A percentile compares a stretch with the other conserved stretches of the same genome.
These are phyloP conservation scores for Teunomyces stri DNA, from an alignment of 805 yeast genomes.

Conservation along the genomic window DNA sequence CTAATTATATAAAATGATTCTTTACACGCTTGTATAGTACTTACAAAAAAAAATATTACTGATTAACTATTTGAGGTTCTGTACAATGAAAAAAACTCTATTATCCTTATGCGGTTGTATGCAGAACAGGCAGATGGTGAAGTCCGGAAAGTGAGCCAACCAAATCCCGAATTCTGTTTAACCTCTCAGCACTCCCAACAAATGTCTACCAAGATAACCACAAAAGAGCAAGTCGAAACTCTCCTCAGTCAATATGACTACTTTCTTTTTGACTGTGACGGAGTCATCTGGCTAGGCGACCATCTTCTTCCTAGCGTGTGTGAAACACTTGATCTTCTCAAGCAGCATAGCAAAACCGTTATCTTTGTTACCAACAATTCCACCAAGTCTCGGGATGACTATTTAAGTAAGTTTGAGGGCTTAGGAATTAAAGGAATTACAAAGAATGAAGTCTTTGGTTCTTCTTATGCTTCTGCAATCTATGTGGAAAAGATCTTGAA, in stretches of 20 bases:
- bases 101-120: background rate
- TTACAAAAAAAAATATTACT: background rate
- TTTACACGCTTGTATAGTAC: background rate
- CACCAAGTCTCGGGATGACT: constrained; percentile 79
- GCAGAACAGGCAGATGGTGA: background rate
- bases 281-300: constrained; percentile 92
- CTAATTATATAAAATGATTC: constrained; percentile 2
- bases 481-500: constrained; percentile 75
- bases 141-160: background rate
- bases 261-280: constrained; percentile 95
- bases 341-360: constrained; percentile 56
- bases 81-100: too few relatives aligned
- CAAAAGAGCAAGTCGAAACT: constrained; percentile 46
- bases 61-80: too few relatives aligned
- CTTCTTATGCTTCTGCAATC: constrained; percentile 88
- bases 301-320: constrained; percentile 72
- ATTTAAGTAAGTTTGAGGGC: constrained; percentile 70
- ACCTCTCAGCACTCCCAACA: background rate
- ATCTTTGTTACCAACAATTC: constrained; percentile 95
- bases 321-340: constrained; percentile 70
- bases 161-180: background rate
- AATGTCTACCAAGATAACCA: constrained; percentile 52
- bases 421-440: constrained; percentile 48
- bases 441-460: constrained; percentile 79
- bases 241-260: constrained; percentile 72